These are phyloP conservation scores for Striga hermonthica DNA, from an alignment of 305 asterid species.

Conservation along the genomic window DNA sequence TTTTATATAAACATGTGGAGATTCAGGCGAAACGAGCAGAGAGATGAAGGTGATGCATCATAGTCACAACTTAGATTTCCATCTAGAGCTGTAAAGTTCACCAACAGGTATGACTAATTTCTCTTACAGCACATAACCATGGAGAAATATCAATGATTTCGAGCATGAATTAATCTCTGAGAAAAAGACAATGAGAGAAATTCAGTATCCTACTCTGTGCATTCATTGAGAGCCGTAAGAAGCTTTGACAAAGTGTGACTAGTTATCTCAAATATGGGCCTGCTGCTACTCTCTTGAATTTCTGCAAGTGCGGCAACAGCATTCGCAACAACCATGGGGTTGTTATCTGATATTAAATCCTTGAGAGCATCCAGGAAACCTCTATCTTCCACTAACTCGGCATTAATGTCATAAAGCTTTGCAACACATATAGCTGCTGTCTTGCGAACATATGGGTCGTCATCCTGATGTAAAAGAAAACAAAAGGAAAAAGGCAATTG, in stretches of 20 bases:
- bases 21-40: slow-evolving; percentile 1
- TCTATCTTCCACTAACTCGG: slow-evolving; percentile 96
- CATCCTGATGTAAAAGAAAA: slow-evolving; percentile 58
- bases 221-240: slow-evolving; percentile 94
- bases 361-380: slow-evolving; percentile 95
- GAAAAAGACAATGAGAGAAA: slow-evolving; percentile 22
- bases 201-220: slow-evolving; percentile 68
- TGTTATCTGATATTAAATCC: slow-evolving; percentile 96
- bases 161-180: slow-evolving; percentile 9
- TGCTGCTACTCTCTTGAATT: slow-evolving; percentile 88
- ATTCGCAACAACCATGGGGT: slow-evolving; percentile 98
- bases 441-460: slow-evolving; percentile 97
- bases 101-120: neutral
- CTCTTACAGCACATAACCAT: slow-evolving; percentile 20
- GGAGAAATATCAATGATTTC: slow-evolving; percentile 19
- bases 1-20: slow-evolving; percentile 3
- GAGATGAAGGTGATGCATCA: slow-evolving; percentile 17
- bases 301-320: slow-evolving; percentile 99
- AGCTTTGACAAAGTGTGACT: slow-evolving; percentile 90
- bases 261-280: slow-evolving; percentile 86
- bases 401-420: slow-evolving; percentile 95
- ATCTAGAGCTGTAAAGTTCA: slow-evolving; percentile 13
- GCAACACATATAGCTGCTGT: slow-evolving; percentile 99
- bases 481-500: slow-evolving; percentile 23
- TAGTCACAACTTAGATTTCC: slow-evolving; percentile 18